phyloP scores from a whole-genome alignment of 2,329 filamentous ascomycete genomes.

The Colletotrichum limetticola region DNA sequence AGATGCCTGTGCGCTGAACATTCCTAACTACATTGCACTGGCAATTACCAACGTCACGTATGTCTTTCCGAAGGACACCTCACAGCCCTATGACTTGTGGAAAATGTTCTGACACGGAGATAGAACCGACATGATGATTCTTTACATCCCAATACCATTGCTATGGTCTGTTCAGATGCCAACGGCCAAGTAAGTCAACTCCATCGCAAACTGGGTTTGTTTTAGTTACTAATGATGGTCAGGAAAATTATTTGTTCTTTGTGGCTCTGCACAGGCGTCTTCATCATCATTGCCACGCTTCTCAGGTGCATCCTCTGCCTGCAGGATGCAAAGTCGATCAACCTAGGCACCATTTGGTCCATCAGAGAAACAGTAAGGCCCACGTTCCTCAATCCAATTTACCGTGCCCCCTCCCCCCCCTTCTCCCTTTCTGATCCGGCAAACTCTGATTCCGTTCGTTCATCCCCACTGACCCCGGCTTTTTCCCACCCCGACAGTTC shows the following conservation, averaged over 20 bases:
- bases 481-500: slow-evolving; percentile 31
- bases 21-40: slow-evolving; percentile 37
- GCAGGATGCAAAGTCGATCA: slow-evolving; percentile 37
- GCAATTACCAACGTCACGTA: slow-evolving; percentile 40
- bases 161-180: slow-evolving; percentile 40
- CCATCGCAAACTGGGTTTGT: background rate
- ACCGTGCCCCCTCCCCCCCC: background rate
- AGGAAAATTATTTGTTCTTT: slow-evolving; percentile 41
- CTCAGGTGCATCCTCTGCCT: slow-evolving; percentile 38
- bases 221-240: background rate
- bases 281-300: slow-evolving; percentile 42
- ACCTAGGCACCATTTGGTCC: slow-evolving; percentile 41
- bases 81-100: background rate
- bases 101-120: background rate
- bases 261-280: slow-evolving; percentile 40
- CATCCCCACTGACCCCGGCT: slow-evolving; percentile 1
- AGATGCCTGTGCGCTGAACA: slow-evolving; percentile 37
- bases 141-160: slow-evolving; percentile 39
- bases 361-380: slow-evolving; percentile 41
- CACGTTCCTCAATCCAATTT: slow-evolving; percentile 10
- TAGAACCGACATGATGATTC: slow-evolving; percentile 39
- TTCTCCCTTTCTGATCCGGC: background rate
- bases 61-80: background rate
- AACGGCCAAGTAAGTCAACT: slow-evolving; percentile 29
- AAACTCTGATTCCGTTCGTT: background rate